Evolutionary conservation across 768 basidiomycete species (phyloP), one percentile per base, ranked within the genome.

Genomic region (Tricholoma matsutake): DNA sequence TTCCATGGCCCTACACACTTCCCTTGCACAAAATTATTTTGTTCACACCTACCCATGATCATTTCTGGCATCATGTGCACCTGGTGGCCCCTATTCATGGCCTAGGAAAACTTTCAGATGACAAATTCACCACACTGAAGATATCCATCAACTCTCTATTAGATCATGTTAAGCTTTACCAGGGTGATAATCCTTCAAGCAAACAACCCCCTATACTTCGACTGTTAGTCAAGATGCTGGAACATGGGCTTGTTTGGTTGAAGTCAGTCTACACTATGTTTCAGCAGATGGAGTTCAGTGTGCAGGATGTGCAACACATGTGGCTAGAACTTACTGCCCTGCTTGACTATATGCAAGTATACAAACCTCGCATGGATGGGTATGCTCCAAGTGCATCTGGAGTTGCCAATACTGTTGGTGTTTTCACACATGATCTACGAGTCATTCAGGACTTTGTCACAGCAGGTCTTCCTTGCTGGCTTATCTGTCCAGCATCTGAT

Each of bases 1-100:
- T 66, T 47, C 55, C 58, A 8, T 57, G 56, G 54, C 37, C 32
- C 4, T 55, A 34, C 37, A 25, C 18, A 14, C 54, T 34, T 55
- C 22, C n/a, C 16, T 9, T 14, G 10, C 32, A 55, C 18, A 11
- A 55, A 6, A 55, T 55, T 18, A 55, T 55, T 11, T 55, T 31
- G 54, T 55, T 18, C 18, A 55, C 18, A 35, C 53, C 53, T 18
- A 32, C 34, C 53, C 53, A 54, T 31, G 16, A 54, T 9, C 16
- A 54, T 18, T 54, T 54, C 53, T 16, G 16, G 18, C 20, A 1
- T 54, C 29, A 31, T 22, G 29, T 54, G n/a, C 28, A 54, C 29
- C 53, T 11, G 45, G 45, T 9, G 20, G 45, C 45, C 45, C 45
- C 45, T 2, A 10, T 47, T 25, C 49, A 29, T 51, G 54, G 54